These are phyloP conservation scores for Dipodascopsis uninucleata DNA, from an alignment of 805 yeast species.

Conservation along the genomic window DNA sequence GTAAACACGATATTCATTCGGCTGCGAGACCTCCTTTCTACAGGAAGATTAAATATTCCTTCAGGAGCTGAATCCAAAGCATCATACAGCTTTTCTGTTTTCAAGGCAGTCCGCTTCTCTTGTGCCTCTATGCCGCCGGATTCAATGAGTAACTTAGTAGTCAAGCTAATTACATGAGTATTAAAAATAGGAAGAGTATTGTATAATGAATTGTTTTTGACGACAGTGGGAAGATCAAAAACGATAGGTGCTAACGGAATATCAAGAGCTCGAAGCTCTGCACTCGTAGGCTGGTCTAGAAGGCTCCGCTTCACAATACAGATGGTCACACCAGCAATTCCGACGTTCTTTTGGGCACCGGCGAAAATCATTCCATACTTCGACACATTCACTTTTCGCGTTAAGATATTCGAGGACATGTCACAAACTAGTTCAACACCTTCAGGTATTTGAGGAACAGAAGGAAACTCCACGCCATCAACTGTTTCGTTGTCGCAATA, in stretches of 20 bases:
- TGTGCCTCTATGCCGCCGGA: slow-evolving; percentile 72
- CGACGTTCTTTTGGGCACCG: slow-evolving; percentile 98
- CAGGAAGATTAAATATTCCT: slow-evolving; percentile 59
- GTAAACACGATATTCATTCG: slow-evolving; percentile 94
- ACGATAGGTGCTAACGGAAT: slow-evolving; percentile 88
- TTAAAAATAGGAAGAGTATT: slow-evolving; percentile 95
- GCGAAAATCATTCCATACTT: slow-evolving; percentile 89
- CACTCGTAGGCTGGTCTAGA: slow-evolving; percentile 58
- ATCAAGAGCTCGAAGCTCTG: slow-evolving; percentile 52
- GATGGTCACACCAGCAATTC: slow-evolving; percentile 90
- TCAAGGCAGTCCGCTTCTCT: slow-evolving; percentile 52
- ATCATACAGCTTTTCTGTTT: slow-evolving; percentile 61
- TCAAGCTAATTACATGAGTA: slow-evolving; percentile 78
- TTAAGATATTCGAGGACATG: slow-evolving; percentile 88
- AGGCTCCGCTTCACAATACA: slow-evolving; percentile 83
- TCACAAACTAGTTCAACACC: slow-evolving; percentile 86
- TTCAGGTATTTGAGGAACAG: slow-evolving; percentile 52
- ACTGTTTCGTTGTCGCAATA: slow-evolving; percentile 97
- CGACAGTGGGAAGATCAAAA: slow-evolving; percentile 79
- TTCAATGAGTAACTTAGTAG: slow-evolving; percentile 56
- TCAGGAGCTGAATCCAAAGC: slow-evolving; percentile 64
- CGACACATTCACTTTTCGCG: slow-evolving; percentile 73
- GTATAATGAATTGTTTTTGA: slow-evolving; percentile 85
- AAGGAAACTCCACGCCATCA: slow-evolving; percentile 83
- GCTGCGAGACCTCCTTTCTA: slow-evolving; percentile 62